A percentile compares a stretch with the other conserved stretches of the same genome.
Evolutionary conservation across 2,329 filamentous ascomycete genomes (phyloP).

Genomic region (Huntiella bhutanensis): DNA sequence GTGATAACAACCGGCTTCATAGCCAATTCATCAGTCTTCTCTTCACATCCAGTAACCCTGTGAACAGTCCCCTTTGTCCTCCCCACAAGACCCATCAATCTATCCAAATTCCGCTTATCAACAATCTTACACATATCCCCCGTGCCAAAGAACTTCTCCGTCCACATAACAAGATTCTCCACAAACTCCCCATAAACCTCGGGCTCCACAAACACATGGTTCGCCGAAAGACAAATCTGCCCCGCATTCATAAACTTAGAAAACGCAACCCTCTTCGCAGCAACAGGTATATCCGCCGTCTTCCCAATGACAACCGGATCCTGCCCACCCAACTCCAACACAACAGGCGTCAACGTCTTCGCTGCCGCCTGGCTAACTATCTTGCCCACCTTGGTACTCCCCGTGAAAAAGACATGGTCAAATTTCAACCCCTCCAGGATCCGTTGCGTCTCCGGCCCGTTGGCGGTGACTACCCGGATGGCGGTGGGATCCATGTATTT

Average conservation of each 20-base stretch:
- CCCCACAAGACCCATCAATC: constrained; percentile 20
- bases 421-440: constrained; percentile 21
- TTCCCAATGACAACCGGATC: constrained; percentile 24
- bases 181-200: constrained; percentile 21
- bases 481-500: constrained; percentile 24
- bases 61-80: constrained; percentile 19
- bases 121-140: constrained; percentile 19
- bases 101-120: constrained; percentile 24
- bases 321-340: constrained; percentile 27
- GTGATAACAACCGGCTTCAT: constrained; percentile 3
- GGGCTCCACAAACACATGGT: constrained; percentile 27
- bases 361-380: constrained; percentile 23
- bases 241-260: constrained; percentile 26
- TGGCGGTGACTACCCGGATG: constrained; percentile 18
- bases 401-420: constrained; percentile 28
- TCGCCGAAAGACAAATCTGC: constrained; percentile 17
- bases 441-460: constrained; percentile 19
- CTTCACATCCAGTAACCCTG: constrained; percentile 14
- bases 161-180: constrained; percentile 18
- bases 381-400: constrained; percentile 20
- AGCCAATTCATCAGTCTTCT: constrained; percentile 15
- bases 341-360: constrained; percentile 24
- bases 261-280: constrained; percentile 24
- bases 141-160: constrained; percentile 17
- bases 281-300: constrained; percentile 22